Conservation (phyloP, 441 rosid genomes). For the Kokia cookei region DNA sequence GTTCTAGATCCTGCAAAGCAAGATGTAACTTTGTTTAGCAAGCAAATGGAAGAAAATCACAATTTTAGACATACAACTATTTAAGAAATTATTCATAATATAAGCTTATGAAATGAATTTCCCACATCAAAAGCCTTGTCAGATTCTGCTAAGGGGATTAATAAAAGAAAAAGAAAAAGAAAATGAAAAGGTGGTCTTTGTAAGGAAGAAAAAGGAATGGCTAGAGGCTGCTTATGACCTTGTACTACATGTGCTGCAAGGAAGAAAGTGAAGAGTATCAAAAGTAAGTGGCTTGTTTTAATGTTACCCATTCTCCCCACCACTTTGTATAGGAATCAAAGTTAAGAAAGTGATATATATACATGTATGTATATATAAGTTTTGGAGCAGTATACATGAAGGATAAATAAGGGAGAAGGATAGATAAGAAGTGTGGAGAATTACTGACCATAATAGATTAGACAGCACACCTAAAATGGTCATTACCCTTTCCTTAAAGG, state of each 20-base stretch:
- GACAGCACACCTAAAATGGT: conserved; percentile 9
- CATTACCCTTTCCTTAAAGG: background rate
- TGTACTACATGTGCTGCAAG: conserved; percentile 38
- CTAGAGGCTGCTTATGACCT: conserved; percentile 31
- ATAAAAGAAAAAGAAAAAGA: no score
- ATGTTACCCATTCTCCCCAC: conserved; percentile 29
- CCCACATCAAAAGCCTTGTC: background rate
- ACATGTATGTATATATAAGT: background rate
- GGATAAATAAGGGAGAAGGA: background rate
- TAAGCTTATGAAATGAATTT: background rate
- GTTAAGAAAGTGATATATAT: conserved; percentile 11
- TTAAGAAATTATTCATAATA: background rate
- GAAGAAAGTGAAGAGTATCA: conserved; percentile 40
- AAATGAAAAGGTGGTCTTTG: background rate
- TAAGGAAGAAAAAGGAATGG: background rate
- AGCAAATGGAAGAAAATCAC: background rate
- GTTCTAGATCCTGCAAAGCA: conserved; percentile 23
- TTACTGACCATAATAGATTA: conserved; percentile 32
- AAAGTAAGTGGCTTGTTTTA: conserved; percentile 28
- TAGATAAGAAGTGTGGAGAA: conserved; percentile 25
- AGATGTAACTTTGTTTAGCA: background rate
- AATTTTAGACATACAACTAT: background rate
- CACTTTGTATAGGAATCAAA: background rate
- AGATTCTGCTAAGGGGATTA: no score
- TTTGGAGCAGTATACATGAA: conserved; percentile 1